Evolutionary conservation across 2,329 filamentous ascomycete species (phyloP).

Genomic region (Purpureocillium lavendulum): DNA sequence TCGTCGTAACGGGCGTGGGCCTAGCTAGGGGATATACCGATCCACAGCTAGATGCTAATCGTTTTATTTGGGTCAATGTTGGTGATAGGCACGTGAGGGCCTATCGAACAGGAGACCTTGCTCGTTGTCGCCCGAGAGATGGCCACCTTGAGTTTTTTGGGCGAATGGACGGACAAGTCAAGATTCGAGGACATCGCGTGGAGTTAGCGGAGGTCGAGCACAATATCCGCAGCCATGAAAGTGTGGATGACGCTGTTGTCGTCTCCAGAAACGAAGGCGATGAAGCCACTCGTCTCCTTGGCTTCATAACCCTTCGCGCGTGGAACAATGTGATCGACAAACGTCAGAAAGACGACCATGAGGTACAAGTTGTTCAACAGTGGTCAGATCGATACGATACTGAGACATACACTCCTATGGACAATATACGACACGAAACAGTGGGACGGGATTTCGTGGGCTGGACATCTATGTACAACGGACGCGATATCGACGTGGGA

Average conservation of each 20-base stretch:
- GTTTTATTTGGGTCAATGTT: conserved; percentile 15
- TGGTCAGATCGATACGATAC: neutral
- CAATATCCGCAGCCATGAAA: conserved; percentile 6
- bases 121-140: conserved; percentile 13
- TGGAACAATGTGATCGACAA: no score
- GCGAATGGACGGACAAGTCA: conserved; percentile 18
- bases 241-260: conserved; percentile 11
- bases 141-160: conserved; percentile 17
- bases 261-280: conserved; percentile 5
- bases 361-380: neutral
- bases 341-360: no score
- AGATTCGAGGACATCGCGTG: conserved; percentile 21
- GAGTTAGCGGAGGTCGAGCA: conserved; percentile 20
- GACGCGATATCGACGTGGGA: conserved; percentile 12
- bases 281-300: no score
- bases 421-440: neutral
- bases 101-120: conserved; percentile 19
- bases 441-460: conserved; percentile 17
- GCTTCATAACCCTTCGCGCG: no score
- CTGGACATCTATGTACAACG: conserved; percentile 24
- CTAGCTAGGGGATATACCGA: no score
- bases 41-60: no score
- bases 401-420: neutral
- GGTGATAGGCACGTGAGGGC: conserved; percentile 6
- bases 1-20: conserved; percentile 17